Base-by-base conservation (phyloP, 192 early-diverging fungal species). In the Ambispora gerdemannii region DNA sequence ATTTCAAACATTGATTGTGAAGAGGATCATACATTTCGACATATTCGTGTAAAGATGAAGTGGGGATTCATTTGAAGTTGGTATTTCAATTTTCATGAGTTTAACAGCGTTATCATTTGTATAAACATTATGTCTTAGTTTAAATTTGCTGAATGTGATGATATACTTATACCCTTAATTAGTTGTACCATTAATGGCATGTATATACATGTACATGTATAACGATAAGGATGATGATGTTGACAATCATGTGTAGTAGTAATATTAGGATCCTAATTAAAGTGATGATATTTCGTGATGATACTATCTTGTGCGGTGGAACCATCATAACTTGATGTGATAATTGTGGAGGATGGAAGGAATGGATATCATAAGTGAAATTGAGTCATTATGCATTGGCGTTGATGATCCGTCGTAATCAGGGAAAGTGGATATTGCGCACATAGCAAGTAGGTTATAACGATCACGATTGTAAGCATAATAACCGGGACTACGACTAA, bases 401-500 rank as follows among this genome's bases (percentile, higher is more conserved):
- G 55, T 20, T 2, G 20, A 13, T 13, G 28, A 20, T 11, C 19
- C 10, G 31, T 19, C 58, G 30, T 60, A 30, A 60, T 19, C 27
- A 4, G 63, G 63, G 15, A 28, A 65, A 19, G 77, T 32, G 51
- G 70, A 28, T 68, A 63, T 35, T 66, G 68, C 17, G 60, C 56
- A 22, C 49, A 63, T 28, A 70, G 66, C 31, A 65, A 36, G 33
- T 30, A 65, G 74, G 64, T 74, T 71, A 53, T 55, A 74, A 22
- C 70, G 72, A 47, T 80, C 81, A 15, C 77, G 78, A 43, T 72
- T 85, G 63, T 94, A 89, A 25, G 88, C 87, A 74, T 98, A 98
- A 66, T 98, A 95, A 19, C 93, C 95, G 10, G 96, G 95, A 30
- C 91, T 91, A 31, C 95, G 91, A 15, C 95, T 95, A 78, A 13